A percentile compares a stretch with the other conserved stretches of the same genome.
Evolutionary conservation across 805 yeast genomes (phyloP).

Genomic region (Ogataea haglerorum): DNA sequence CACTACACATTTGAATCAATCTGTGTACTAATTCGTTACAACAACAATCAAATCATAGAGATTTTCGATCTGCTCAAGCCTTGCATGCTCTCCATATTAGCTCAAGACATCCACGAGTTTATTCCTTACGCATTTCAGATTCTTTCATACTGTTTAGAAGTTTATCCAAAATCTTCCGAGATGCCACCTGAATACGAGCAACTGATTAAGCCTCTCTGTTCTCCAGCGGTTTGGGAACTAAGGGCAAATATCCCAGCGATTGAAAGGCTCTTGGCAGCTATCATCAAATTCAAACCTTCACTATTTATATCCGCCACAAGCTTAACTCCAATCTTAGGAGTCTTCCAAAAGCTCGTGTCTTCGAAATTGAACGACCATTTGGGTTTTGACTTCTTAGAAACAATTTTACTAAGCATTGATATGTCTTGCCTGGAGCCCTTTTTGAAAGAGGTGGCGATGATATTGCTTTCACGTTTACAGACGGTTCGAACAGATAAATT

Average conservation of each 20-base stretch:
- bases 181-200: slow-evolving; percentile 66
- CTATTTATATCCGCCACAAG: slow-evolving; percentile 37
- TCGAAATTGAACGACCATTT: slow-evolving; percentile 75
- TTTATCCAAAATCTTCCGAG: slow-evolving; percentile 42
- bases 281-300: slow-evolving; percentile 48
- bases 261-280: slow-evolving; percentile 70
- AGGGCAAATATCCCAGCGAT: slow-evolving; percentile 93
- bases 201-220: slow-evolving; percentile 73
- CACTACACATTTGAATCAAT: slow-evolving; percentile 90
- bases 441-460: slow-evolving; percentile 67
- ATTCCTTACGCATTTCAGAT: slow-evolving; percentile 91
- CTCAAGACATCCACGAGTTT: slow-evolving; percentile 89
- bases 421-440: slow-evolving; percentile 46
- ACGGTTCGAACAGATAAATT: slow-evolving; percentile 78
- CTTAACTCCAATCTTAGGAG: slow-evolving; percentile 84
- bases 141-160: slow-evolving; percentile 73
- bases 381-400: slow-evolving; percentile 83
- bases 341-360: slow-evolving; percentile 90
- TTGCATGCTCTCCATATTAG: slow-evolving; percentile 59
- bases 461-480: slow-evolving; percentile 78
- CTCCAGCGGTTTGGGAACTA: slow-evolving; percentile 93
- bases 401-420: slow-evolving; percentile 58
- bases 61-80: slow-evolving; percentile 61
- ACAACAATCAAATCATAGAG: slow-evolving; percentile 32
- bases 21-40: slow-evolving; percentile 65